Conservation (phyloP, 1,284 basidiomycete species). For the Microbotryomycetes sp. region DNA sequence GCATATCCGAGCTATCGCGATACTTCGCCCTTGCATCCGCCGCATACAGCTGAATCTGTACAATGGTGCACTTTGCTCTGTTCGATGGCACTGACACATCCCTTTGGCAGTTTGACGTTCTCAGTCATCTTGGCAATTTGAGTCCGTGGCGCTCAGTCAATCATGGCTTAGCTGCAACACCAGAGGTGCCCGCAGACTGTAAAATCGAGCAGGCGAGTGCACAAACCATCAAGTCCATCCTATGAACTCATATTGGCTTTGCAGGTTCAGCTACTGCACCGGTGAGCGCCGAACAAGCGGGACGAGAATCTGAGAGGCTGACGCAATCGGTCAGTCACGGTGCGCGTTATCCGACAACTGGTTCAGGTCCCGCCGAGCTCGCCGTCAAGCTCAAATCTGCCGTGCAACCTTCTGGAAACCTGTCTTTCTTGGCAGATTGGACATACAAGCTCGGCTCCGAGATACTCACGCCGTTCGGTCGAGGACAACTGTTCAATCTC, state of each 20-base stretch:
- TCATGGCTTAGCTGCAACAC: conserved; percentile 13
- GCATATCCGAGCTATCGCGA: conserved; percentile 18
- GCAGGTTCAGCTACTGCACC: background rate
- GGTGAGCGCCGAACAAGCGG: background rate
- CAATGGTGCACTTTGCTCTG: no score
- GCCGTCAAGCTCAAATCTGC: conserved; percentile 40
- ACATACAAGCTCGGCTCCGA: conserved; percentile 49
- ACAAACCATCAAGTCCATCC: conserved; percentile 21
- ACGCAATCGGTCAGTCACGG: conserved; percentile 41
- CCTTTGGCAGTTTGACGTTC: conserved; percentile 49
- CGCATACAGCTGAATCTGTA: background rate
- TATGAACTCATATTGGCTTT: conserved; percentile 55
- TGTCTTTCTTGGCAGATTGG: conserved; percentile 66
- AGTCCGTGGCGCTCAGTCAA: conserved; percentile 74
- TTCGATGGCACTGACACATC: background rate
- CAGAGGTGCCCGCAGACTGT: conserved; percentile 19
- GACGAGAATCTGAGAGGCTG: background rate
- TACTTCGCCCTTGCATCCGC: conserved; percentile 17
- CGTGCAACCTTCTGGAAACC: conserved; percentile 51
- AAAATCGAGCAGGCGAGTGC: conserved; percentile 18
- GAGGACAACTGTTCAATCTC: conserved; percentile 54
- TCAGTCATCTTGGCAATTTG: conserved; percentile 72
- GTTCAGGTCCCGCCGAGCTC: conserved; percentile 58
- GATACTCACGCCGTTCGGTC: conserved; percentile 68
- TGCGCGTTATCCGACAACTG: conserved; percentile 62